Evolutionary conservation across 331 rosid species (phyloP).

Genomic region (Quercus phellos): DNA sequence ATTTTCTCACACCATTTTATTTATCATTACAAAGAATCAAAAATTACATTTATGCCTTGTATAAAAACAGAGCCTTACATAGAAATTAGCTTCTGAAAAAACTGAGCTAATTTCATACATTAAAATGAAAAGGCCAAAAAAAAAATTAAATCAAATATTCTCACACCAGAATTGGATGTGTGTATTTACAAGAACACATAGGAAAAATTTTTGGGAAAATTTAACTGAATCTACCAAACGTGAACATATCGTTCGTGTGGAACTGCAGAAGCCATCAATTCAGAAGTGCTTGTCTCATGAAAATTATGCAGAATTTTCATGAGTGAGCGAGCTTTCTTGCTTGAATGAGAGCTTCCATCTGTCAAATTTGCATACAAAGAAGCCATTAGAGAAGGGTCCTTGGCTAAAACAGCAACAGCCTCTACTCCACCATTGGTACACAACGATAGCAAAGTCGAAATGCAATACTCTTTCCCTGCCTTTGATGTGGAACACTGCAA

Average conservation of each 20-base stretch:
- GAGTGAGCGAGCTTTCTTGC: conserved; percentile 62
- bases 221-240: conserved; percentile 16
- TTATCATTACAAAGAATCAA: conserved; percentile 4
- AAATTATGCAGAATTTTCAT: conserved; percentile 53
- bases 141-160: not conserved
- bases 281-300: conserved; percentile 30
- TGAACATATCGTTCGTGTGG: conserved; percentile 29
- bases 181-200: not conserved
- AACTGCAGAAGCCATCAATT: conserved; percentile 29
- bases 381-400: conserved; percentile 43
- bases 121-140: not conserved
- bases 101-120: conserved; percentile 39
- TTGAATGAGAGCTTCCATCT: conserved; percentile 46
- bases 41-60: not conserved
- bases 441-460: conserved; percentile 50
- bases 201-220: not conserved
- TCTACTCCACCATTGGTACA: conserved; percentile 55
- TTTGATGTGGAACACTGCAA: conserved; percentile 25
- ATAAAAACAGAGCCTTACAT: not conserved
- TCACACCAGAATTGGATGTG: too few species aligned
- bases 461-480: conserved; percentile 51
- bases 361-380: conserved; percentile 43
- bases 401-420: conserved; percentile 42
- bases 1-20: not conserved
- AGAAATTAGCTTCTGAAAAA: conserved; percentile 27